These are phyloP conservation scores for Sphagnum tenellum DNA, from an alignment of 225 moss, liverwort and hornwort genomes.

Conservation along the genomic window DNA sequence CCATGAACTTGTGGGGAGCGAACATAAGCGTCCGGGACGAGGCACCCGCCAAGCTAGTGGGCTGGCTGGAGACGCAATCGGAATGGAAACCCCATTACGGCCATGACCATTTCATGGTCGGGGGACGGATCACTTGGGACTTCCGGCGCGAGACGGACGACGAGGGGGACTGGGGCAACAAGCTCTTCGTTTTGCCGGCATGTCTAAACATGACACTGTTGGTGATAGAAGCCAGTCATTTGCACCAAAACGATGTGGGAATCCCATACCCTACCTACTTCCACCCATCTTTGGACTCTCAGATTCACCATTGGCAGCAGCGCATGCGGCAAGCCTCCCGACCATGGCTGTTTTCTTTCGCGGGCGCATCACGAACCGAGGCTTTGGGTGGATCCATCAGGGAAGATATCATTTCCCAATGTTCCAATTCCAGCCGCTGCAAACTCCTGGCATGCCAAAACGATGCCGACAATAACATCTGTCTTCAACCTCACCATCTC, in stretches of 20 bases:
- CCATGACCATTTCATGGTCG: slow-evolving; percentile 67
- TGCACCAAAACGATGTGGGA: slow-evolving; percentile 52
- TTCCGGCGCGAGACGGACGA: slow-evolving; percentile 57
- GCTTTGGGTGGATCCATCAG: slow-evolving; percentile 38
- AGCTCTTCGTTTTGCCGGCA: slow-evolving; percentile 40
- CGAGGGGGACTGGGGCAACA: slow-evolving; percentile 82
- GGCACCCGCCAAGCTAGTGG: slow-evolving; percentile 20
- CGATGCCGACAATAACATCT: slow-evolving; percentile 10
- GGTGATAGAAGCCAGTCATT: slow-evolving; percentile 67
- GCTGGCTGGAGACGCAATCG: slow-evolving; percentile 29
- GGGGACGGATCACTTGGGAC: slow-evolving; percentile 88
- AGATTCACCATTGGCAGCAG: slow-evolving; percentile 49
- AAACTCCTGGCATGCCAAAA: slow-evolving; percentile 43
- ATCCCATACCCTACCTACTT: slow-evolving; percentile 87
- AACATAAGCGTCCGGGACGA: slow-evolving; percentile 47
- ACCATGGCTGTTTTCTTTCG: slow-evolving; percentile 58
- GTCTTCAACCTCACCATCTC: slow-evolving; percentile 36
- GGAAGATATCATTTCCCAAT: slow-evolving; percentile 52
- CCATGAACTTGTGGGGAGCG: slow-evolving; percentile 40
- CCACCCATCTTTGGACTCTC: slow-evolving; percentile 50
- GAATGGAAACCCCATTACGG: slow-evolving; percentile 58
- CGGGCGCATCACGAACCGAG: slow-evolving; percentile 55
- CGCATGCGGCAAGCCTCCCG: slow-evolving; percentile 26
- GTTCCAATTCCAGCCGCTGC: slow-evolving; percentile 35
- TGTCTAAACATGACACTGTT: slow-evolving; percentile 61